Evolutionary conservation across 1,139 yeast species (phyloP), one percentile per base, ranked within the genome.

Genomic region (Meyerozyma elateridarum): DNA sequence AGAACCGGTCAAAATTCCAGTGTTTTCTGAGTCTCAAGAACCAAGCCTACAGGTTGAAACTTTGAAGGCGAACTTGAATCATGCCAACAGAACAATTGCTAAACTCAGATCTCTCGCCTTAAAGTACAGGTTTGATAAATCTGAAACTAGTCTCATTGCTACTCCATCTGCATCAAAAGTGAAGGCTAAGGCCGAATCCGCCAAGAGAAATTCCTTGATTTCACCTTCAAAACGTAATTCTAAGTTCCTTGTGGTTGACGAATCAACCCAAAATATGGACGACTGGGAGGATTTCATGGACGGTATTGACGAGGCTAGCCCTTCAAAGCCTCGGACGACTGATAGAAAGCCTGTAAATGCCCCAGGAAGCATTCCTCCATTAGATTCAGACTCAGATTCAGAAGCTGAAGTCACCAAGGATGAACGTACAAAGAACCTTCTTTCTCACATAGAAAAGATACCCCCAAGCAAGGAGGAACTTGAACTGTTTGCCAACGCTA

Each of bases 41-140:
- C 60, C 72, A 2, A 75, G 70, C 11, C 59, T 82, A 29, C 89
- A 84, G 50, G 61, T 74, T 5, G 89, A 85, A 47, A 79, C 89
- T 0, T 61, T 83, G 43, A 68, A 73, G 42, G 73, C 85, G 0
- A 79, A 85, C 9, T 63, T 85, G 44, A 67, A 67, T 17, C 85
- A 75, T 52, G 83, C 91, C 4, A 79, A 80, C 46, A 67, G 72
- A 39, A 71, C 76, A 0, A 76, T 79, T 35, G 59, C 73, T 8
- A 75, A 71, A 44, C 62, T 79, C 39, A 69, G 80, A 51, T 55
- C 69, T 9, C 68, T 67, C 4, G 54, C 76, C 11, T 49, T 72
- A 40, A 76, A 71, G 48, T 43, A 59, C 17, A 70, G 66, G 45
- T 49, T 48, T 25, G 58, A 54, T 2, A 54, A 49, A 5, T 41